Conservation (phyloP, 2,329 filamentous ascomycete genomes). For the Keithomyces neogunnii region DNA sequence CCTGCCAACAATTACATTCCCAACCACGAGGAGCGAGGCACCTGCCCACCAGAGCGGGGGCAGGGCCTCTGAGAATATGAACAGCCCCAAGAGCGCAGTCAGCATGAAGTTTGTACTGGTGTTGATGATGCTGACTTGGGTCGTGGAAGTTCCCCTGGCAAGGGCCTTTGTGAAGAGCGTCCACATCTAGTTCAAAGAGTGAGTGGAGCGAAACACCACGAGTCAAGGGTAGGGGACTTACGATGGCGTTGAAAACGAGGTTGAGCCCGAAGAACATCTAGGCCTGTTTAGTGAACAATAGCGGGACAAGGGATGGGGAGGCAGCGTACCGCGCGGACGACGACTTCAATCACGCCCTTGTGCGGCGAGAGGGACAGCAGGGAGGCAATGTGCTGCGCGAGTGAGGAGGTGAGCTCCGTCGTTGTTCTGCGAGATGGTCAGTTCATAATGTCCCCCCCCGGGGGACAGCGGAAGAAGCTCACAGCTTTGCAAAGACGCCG, state of each 20-base stretch:
- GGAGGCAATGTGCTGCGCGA: slow-evolving; percentile 36
- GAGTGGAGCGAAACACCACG: not conserved
- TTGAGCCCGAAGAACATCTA: slow-evolving; percentile 70
- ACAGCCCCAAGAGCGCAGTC: slow-evolving; percentile 61
- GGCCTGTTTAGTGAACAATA: not conserved
- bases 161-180: slow-evolving; percentile 72
- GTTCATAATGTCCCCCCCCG: not conserved
- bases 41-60: slow-evolving; percentile 72
- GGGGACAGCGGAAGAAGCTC: slow-evolving; percentile 21
- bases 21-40: slow-evolving; percentile 61
- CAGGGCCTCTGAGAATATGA: slow-evolving; percentile 63
- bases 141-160: slow-evolving; percentile 65
- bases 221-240: slow-evolving; percentile 25
- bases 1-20: slow-evolving; percentile 69
- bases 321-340: slow-evolving; percentile 38
- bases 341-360: slow-evolving; percentile 36
- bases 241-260: slow-evolving; percentile 63
- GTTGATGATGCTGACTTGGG: slow-evolving; percentile 74
- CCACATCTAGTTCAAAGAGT: slow-evolving; percentile 57
- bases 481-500: slow-evolving; percentile 78
- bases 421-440: slow-evolving; percentile 36
- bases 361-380: slow-evolving; percentile 33
- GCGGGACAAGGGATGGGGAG: not conserved
- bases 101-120: slow-evolving; percentile 75
- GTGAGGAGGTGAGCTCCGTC: slow-evolving; percentile 41